A percentile compares a stretch with the other conserved stretches of the same genome.
These are phyloP conservation scores for Uncinocarpus reesii DNA, from an alignment of 2,329 filamentous ascomycete genomes.

Conservation along the genomic window DNA sequence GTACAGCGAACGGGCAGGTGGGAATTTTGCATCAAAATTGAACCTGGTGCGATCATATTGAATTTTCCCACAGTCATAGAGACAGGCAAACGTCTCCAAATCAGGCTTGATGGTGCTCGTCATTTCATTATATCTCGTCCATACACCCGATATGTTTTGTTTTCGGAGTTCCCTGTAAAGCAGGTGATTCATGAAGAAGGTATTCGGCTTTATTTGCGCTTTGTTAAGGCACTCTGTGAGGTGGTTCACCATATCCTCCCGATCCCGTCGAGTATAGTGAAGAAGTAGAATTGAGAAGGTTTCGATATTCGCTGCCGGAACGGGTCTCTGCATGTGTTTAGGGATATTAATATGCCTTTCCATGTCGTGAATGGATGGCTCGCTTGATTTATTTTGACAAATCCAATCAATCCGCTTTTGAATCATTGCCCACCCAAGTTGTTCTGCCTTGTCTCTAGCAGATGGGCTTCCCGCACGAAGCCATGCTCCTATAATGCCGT, in stretches of 20 bases:
- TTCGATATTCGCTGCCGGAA: constrained; percentile 58
- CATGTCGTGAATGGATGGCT: constrained; percentile 23
- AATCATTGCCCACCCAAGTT: constrained; percentile 68
- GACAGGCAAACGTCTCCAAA: constrained; percentile 56
- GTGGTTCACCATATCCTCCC: constrained; percentile 48
- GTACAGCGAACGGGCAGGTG: constrained; percentile 38
- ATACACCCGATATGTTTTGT: constrained; percentile 46
- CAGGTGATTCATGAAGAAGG: constrained; percentile 70
- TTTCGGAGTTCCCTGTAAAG: constrained; percentile 56
- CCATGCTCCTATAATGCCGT: constrained; percentile 71
- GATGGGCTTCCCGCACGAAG: constrained; percentile 51
- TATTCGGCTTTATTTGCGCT: constrained; percentile 56
- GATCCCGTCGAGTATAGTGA: constrained; percentile 55
- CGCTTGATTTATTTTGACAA: constrained; percentile 24
- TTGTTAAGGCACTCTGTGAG: constrained; percentile 54
- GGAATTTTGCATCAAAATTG: constrained; percentile 40
- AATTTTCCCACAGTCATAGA: constrained; percentile 49
- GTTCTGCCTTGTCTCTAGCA: constrained; percentile 53
- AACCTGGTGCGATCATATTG: constrained; percentile 40
- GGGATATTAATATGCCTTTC: constrained; percentile 24
- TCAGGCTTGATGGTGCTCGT: constrained; percentile 50
- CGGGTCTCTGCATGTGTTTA: constrained; percentile 31
- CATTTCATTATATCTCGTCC: constrained; percentile 47
- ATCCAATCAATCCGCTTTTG: constrained; percentile 55
- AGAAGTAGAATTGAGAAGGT: constrained; percentile 67